Percentiles rank a stretch among this genome's conserved stretches.
Evolutionary conservation across 2,329 filamentous ascomycete species (phyloP).

Genomic region (Bipolaris bicolor): DNA sequence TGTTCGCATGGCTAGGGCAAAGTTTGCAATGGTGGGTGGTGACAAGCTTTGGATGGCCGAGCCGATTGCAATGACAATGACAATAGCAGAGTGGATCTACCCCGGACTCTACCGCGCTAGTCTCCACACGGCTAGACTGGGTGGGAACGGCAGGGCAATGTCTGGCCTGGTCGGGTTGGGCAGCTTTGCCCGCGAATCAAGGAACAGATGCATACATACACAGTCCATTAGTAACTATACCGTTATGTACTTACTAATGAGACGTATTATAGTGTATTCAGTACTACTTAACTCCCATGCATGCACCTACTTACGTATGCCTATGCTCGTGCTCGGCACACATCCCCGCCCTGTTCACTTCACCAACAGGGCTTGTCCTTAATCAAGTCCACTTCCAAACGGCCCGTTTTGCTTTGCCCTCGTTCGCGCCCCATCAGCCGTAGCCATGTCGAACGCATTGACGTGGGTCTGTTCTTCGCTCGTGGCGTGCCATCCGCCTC

Average conservation of each 20-base stretch:
- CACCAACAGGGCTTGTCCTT: no score
- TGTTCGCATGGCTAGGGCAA: not conserved
- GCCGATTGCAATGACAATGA: no score
- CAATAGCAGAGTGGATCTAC: conserved; percentile 14
- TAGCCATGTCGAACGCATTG: not conserved
- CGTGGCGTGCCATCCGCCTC: not conserved
- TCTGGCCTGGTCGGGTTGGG: not conserved
- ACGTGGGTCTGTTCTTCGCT: not conserved
- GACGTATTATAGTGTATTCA: no score
- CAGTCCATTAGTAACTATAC: no score
- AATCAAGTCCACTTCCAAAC: not conserved
- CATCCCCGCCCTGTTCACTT: not conserved
- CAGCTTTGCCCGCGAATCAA: conserved; percentile 1
- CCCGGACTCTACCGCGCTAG: conserved; percentile 20
- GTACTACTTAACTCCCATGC: not conserved
- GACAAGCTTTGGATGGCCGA: not conserved
- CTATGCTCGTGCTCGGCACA: not conserved
- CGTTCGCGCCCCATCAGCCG: not conserved
- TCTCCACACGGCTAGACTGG: conserved; percentile 15
- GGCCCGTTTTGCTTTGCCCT: not conserved
- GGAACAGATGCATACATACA: not conserved
- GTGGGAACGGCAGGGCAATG: not conserved
- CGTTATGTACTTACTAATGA: not conserved
- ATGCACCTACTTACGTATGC: not conserved
- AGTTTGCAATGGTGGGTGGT: not conserved